These are phyloP conservation scores for Yarrowia bubula DNA, from an alignment of 805 yeast species.

Conservation along the genomic window DNA sequence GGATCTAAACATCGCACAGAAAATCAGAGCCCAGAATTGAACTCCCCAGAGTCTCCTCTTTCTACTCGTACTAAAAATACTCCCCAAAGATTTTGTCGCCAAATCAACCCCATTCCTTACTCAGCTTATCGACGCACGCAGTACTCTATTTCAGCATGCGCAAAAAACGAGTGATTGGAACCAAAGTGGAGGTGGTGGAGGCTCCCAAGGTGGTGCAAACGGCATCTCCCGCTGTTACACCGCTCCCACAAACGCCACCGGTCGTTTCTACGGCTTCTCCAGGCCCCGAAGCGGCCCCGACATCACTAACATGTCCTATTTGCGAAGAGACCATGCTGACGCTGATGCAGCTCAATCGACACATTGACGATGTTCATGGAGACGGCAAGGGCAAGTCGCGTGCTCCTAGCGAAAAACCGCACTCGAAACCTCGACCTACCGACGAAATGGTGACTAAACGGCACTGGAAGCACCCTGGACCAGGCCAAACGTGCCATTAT, in stretches of 20 bases:
- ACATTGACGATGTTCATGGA: slow-evolving; percentile 67
- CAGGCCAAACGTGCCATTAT: slow-evolving; percentile 46
- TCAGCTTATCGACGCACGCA: slow-evolving; percentile 14
- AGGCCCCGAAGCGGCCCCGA: not conserved
- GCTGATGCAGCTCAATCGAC: slow-evolving; percentile 55
- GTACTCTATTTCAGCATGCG: slow-evolving; percentile 15
- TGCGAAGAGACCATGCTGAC: slow-evolving; percentile 60
- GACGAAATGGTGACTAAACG: slow-evolving; percentile 45
- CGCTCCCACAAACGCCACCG: not conserved
- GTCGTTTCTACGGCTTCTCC: not conserved
- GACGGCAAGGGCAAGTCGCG: slow-evolving; percentile 36
- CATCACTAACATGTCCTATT: slow-evolving; percentile 56
- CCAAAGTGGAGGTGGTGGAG: slow-evolving; percentile 1
- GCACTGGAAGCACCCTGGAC: slow-evolving; percentile 59
- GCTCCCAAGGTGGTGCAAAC: not conserved
- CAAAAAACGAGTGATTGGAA: slow-evolving; percentile 23
- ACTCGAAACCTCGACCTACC: slow-evolving; percentile 27
- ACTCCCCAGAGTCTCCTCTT: no score
- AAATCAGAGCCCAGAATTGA: no score
- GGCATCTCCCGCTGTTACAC: not conserved
- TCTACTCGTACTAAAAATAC: not conserved
- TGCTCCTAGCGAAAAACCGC: slow-evolving; percentile 44
- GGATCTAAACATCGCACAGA: no score
- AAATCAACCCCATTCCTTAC: not conserved
- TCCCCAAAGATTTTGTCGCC: no score